Conservation (phyloP, 116 monocot genomes). For the Zostera marina region DNA sequence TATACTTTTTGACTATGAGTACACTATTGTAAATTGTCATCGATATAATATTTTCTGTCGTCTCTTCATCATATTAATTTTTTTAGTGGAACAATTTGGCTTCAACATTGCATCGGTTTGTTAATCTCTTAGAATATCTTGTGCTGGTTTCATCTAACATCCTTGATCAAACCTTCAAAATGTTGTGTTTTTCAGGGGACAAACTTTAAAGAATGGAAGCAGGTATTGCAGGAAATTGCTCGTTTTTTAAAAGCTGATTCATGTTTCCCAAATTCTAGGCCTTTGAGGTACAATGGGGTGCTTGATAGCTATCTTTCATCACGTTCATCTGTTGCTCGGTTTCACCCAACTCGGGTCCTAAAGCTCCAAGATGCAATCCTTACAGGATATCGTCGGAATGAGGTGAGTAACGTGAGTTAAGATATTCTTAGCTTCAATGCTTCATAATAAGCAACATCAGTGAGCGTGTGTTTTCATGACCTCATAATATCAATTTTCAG, state of each 20-base stretch:
- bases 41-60: no score
- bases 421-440: neutral
- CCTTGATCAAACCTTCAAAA: neutral
- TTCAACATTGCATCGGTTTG: no score
- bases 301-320: constrained; percentile 74
- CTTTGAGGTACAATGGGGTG: constrained; percentile 63
- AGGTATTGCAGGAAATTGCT: constrained; percentile 62
- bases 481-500: constrained; percentile 25
- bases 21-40: no score
- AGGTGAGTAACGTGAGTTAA: constrained; percentile 79
- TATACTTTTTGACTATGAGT: no score
- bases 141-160: neutral
- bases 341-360: constrained; percentile 48
- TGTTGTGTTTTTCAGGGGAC: constrained; percentile 30
- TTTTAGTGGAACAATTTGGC: no score
- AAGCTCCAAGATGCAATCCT: constrained; percentile 72
- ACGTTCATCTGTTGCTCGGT: constrained; percentile 44
- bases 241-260: constrained; percentile 67
- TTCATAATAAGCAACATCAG: neutral
- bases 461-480: neutral
- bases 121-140: no score
- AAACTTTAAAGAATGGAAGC: constrained; percentile 97
- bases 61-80: no score
- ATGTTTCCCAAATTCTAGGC: constrained; percentile 28
- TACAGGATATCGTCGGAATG: constrained; percentile 69